Evolutionary conservation across 2,329 filamentous ascomycete genomes (phyloP).

Genomic region (Thermoascus crustaceus): DNA sequence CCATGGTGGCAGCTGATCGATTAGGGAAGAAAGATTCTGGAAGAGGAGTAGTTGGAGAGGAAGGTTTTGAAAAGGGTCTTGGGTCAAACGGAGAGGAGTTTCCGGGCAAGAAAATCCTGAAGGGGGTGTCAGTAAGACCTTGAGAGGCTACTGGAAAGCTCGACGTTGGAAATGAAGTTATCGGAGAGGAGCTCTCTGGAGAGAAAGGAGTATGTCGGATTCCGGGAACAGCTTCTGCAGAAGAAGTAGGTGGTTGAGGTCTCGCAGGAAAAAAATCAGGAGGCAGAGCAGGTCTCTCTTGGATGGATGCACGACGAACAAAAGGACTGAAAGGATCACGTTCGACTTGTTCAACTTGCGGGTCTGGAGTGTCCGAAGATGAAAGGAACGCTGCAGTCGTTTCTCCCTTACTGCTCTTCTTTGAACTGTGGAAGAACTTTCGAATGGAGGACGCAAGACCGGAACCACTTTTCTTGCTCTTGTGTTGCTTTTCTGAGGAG

Average conservation of each 20-base stretch:
- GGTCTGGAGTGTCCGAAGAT: too few species aligned
- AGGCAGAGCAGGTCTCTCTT: neutral
- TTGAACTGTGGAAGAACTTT: constrained; percentile 8
- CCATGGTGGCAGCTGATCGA: constrained; percentile 15
- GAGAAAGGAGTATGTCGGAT: neutral
- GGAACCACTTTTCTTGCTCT: constrained; percentile 5
- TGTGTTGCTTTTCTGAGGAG: constrained; percentile 1
- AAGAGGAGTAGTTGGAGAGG: constrained; percentile 11
- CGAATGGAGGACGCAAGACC: constrained; percentile 7
- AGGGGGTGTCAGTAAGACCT: too few species aligned
- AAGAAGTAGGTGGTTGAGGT: neutral
- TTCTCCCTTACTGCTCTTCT: constrained; percentile 2
- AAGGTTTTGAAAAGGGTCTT: constrained; percentile 4
- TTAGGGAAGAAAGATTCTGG: constrained; percentile 5
- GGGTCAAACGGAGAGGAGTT: neutral
- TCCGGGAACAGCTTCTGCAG: neutral
- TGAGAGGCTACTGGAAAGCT: too few species aligned
- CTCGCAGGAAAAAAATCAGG: too few species aligned
- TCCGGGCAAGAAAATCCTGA: too few species aligned
- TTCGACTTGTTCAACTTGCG: too few species aligned
- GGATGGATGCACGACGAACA: neutral
- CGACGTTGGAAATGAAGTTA: constrained; percentile 10
- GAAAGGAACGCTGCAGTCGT: neutral
- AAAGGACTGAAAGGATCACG: too few species aligned
- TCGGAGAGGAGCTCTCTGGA: constrained; percentile 6